These are phyloP conservation scores for Trichoderma asperellum DNA, from an alignment of 2,329 filamentous ascomycete genomes.

Conservation along the genomic window DNA sequence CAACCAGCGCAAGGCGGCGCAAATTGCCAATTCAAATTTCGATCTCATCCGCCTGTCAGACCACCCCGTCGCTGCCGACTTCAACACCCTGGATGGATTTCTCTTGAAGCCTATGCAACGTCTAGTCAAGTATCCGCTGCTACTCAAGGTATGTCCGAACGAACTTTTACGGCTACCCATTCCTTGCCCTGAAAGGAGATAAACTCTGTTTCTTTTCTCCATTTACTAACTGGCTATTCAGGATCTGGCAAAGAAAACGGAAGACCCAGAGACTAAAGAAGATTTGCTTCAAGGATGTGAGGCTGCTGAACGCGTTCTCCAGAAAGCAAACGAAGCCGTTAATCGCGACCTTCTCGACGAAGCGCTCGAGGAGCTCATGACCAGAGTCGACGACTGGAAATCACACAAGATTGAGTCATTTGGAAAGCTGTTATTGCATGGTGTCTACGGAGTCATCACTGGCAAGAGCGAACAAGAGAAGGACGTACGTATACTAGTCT, in stretches of 20 bases:
- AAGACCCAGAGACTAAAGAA: slow-evolving; percentile 69
- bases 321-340: slow-evolving; percentile 87
- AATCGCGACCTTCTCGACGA: slow-evolving; percentile 84
- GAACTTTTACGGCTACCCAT: not conserved
- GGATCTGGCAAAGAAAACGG: slow-evolving; percentile 86
- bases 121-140: slow-evolving; percentile 88
- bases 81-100: slow-evolving; percentile 87
- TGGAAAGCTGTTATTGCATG: slow-evolving; percentile 83
- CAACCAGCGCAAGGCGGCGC: slow-evolving; percentile 89
- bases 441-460: slow-evolving; percentile 89
- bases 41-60: slow-evolving; percentile 80
- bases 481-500: slow-evolving; percentile 64
- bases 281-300: slow-evolving; percentile 79
- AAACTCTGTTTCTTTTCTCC: not conserved
- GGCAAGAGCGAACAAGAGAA: slow-evolving; percentile 88
- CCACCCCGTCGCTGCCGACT: slow-evolving; percentile 81
- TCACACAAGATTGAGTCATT: slow-evolving; percentile 89
- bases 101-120: slow-evolving; percentile 96
- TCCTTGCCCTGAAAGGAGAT: not conserved
- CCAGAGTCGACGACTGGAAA: slow-evolving; percentile 95
- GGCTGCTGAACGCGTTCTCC: slow-evolving; percentile 78
- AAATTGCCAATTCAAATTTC: slow-evolving; percentile 81
- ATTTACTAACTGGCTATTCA: slow-evolving; percentile 41
- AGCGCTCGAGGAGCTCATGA: slow-evolving; percentile 78
- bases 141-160: slow-evolving; percentile 71